Conservation (phyloP, 805 yeast species). For the Debaryomyces castellii region DNA sequence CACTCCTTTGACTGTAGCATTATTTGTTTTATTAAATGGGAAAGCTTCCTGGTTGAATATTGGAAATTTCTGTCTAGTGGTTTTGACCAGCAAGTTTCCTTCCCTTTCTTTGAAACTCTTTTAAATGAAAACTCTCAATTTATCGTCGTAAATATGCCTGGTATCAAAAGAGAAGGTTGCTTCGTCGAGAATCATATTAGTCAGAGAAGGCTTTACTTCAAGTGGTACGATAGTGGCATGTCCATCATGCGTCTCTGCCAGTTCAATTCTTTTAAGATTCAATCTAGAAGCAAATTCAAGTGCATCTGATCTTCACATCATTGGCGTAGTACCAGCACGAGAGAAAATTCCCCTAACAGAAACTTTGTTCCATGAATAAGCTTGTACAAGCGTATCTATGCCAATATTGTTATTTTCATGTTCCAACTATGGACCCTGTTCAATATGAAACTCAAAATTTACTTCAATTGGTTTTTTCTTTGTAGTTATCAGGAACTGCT, state of each 20-base stretch:
- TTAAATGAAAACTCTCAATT: slow-evolving; percentile 37
- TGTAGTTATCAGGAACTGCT: slow-evolving; percentile 43
- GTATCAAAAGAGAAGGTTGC: slow-evolving; percentile 59
- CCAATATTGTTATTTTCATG: slow-evolving; percentile 59
- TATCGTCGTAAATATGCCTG: slow-evolving; percentile 52
- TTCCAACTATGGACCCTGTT: slow-evolving; percentile 71
- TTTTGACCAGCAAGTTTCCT: slow-evolving; percentile 34
- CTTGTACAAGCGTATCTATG: slow-evolving; percentile 65
- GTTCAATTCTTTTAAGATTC: slow-evolving; percentile 54
- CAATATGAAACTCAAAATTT: slow-evolving; percentile 74
- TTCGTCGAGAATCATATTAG: slow-evolving; percentile 63
- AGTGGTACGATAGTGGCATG: slow-evolving; percentile 60
- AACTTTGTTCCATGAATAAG: slow-evolving; percentile 28
- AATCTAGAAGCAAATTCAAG: slow-evolving; percentile 56
- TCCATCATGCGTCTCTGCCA: slow-evolving; percentile 53
- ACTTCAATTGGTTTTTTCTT: slow-evolving; percentile 58
- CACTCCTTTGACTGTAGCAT: too few species aligned
- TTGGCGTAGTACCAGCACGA: slow-evolving; percentile 75
- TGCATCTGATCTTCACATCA: slow-evolving; percentile 60
- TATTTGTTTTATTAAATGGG: too few species aligned
- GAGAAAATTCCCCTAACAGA: slow-evolving; percentile 58
- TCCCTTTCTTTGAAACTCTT: slow-evolving; percentile 32
- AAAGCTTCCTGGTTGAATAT: slow-evolving; percentile 14
- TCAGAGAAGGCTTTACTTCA: slow-evolving; percentile 56
- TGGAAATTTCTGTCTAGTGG: slow-evolving; percentile 42